Evolutionary conservation across 2,329 filamentous ascomycete genomes (phyloP), one percentile per base, ranked within the genome.

Genomic region (Sclerotinia trifoliorum): DNA sequence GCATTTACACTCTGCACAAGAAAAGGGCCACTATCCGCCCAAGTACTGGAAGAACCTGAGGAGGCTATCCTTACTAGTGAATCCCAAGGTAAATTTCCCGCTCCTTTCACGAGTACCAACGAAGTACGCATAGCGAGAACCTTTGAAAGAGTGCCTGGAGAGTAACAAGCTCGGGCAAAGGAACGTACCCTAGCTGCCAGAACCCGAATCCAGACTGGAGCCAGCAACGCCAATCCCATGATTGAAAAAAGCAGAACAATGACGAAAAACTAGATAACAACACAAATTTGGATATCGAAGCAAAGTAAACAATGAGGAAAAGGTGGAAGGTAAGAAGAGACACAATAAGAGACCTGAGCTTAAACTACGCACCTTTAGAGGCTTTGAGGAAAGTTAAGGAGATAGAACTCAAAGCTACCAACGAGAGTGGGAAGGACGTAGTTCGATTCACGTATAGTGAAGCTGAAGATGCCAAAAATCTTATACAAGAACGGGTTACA

Each of bases 281-380:
- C 11, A 29, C 24, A 49, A 49, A 19, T 7, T 32, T 21, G 21
- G n/a, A 62, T 1, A 51, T 13, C 13, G 32, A 42, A 15, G n/a
- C 8, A 42, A 57, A 1, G 15, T 6, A 19, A 24, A 15, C 6
- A 15, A 51, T 2, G 46, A 39, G 17, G 8, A 3, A 39, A 62
- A 39, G 32, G n/a, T 26, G 32, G n/a, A 39, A 29, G 15, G n/a
- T 19, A n/a, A 42, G 54, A 35, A 35, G 11, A 3, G 24, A 17
- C 39, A 42, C 39, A 42, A 17, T 19, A 32, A 62, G 21, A n/a
- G 21, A 11, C n/a, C 29, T 26, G 32, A 17, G n/a, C 15, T n/a
- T n/a, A 51, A 26, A 39, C n/a, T 15, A 62, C 60, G 32, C 46
- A 62, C 60, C 60, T 62, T 29, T 51, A 15, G 7, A 51, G 26